phyloP scores from a whole-genome alignment of 2,329 filamentous ascomycete genomes.

The Colletotrichum abscissum region DNA sequence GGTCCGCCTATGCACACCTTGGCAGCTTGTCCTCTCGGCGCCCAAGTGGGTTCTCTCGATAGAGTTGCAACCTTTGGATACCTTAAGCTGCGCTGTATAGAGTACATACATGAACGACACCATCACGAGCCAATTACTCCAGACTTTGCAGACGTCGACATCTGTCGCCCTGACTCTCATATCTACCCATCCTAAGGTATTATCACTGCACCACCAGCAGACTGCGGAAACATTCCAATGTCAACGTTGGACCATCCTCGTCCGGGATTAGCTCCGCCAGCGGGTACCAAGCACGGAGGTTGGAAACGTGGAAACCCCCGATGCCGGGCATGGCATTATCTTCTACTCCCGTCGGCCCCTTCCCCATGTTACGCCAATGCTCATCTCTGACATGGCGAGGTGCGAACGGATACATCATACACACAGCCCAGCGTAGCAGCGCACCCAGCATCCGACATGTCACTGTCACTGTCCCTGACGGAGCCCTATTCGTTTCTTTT shows the following conservation, averaged over 20 bases:
- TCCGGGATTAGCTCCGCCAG: slow-evolving; percentile 14
- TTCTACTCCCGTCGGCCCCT: not conserved
- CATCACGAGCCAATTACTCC: not conserved
- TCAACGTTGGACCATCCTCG: slow-evolving; percentile 3
- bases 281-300: slow-evolving; percentile 9
- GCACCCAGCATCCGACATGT: slow-evolving; percentile 27
- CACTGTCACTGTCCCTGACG: slow-evolving; percentile 9
- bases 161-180: too few species aligned
- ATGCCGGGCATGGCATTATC: slow-evolving; percentile 10
- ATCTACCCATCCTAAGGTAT: too few species aligned
- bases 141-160: not conserved
- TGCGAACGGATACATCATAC: slow-evolving; percentile 1
- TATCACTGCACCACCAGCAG: not conserved
- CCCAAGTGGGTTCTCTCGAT: not conserved
- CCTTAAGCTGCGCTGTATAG: not conserved
- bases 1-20: not conserved
- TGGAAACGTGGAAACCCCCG: slow-evolving; percentile 12
- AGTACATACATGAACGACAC: slow-evolving; percentile 3
- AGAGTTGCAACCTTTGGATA: not conserved
- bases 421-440: not conserved
- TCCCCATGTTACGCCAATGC: slow-evolving; percentile 6
- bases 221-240: not conserved
- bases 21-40: not conserved
- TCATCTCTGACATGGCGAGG: not conserved
- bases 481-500: slow-evolving; percentile 18